These are phyloP conservation scores for Monascus purpureus DNA, from an alignment of 495 filamentous ascomycete species.

Conservation along the genomic window DNA sequence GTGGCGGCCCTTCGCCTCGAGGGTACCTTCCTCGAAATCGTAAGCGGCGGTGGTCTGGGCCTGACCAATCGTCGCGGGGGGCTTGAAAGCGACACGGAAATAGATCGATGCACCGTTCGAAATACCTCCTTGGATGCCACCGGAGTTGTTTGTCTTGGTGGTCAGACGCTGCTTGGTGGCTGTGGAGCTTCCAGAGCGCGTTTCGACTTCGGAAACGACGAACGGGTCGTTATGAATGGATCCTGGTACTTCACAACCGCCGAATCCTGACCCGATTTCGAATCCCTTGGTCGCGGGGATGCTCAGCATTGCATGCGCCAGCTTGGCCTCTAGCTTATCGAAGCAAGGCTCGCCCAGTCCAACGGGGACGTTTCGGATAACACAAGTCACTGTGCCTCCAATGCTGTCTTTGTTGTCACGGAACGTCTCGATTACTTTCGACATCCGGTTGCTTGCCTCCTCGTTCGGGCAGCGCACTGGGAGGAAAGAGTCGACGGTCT, in stretches of 20 bases:
- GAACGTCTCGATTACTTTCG: slow-evolving; percentile 63
- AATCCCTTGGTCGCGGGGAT: slow-evolving; percentile 97
- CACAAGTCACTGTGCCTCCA: slow-evolving; percentile 90
- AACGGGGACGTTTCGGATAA: slow-evolving; percentile 77
- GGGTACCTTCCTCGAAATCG: slow-evolving; percentile 53
- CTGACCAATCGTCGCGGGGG: slow-evolving; percentile 87
- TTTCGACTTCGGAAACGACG: slow-evolving; percentile 38
- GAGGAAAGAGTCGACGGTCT: slow-evolving; percentile 66
- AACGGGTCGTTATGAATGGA: slow-evolving; percentile 93
- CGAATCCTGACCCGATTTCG: slow-evolving; percentile 90
- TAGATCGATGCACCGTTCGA: slow-evolving; percentile 90
- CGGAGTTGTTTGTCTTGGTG: slow-evolving; percentile 92
- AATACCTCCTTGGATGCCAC: slow-evolving; percentile 94
- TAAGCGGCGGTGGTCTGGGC: slow-evolving; percentile 79
- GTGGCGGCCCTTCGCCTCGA: slow-evolving; percentile 91
- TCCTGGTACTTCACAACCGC: slow-evolving; percentile 74
- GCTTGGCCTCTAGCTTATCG: slow-evolving; percentile 87
- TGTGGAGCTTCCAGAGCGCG: slow-evolving; percentile 14
- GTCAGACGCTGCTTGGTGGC: slow-evolving; percentile 45
- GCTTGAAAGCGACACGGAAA: slow-evolving; percentile 93
- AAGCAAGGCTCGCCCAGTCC: slow-evolving; percentile 93
- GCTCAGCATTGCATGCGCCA: slow-evolving; percentile 93
- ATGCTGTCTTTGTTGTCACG: slow-evolving; percentile 76
- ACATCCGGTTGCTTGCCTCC: slow-evolving; percentile 55
- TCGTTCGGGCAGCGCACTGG: slow-evolving; percentile 78